Percentiles rank a stretch among this genome's conserved stretches.
Conservation (phyloP, 768 basidiomycete species). For the Xerocomus brunneocitrinus region DNA sequence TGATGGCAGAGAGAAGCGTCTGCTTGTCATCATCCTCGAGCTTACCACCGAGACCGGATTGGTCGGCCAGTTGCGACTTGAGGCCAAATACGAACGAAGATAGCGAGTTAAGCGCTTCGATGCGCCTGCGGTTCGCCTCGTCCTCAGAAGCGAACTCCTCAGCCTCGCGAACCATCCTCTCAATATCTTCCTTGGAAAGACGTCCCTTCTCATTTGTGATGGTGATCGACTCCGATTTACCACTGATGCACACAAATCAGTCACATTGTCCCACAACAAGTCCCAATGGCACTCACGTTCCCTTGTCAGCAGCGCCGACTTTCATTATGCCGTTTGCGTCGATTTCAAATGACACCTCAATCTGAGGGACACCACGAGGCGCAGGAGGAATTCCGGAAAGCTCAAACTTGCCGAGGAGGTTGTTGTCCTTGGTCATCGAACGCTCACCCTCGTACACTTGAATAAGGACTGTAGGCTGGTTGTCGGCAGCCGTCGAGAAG, state of each 20-base stretch:
- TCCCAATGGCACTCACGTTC: constrained; percentile 54
- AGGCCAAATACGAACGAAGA: constrained; percentile 83
- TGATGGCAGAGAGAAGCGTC: constrained; percentile 72
- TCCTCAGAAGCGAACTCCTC: constrained; percentile 87
- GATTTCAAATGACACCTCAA: constrained; percentile 95
- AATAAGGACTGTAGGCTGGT: constrained; percentile 93
- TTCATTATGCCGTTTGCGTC: constrained; percentile 96
- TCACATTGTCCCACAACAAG: neutral
- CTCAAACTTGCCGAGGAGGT: constrained; percentile 96
- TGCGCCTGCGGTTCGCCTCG: constrained; percentile 73
- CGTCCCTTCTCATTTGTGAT: constrained; percentile 97
- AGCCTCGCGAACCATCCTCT: constrained; percentile 92
- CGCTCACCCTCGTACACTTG: constrained; percentile 99
- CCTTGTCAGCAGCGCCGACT: constrained; percentile 90
- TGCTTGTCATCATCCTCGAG: constrained; percentile 77
- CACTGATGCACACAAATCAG: constrained; percentile 35
- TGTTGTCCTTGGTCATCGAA: constrained; percentile 96
- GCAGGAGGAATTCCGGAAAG: constrained; percentile 89
- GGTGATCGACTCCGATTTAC: constrained; percentile 84
- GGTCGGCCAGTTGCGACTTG: constrained; percentile 82
- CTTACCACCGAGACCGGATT: constrained; percentile 90
- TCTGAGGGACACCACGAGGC: constrained; percentile 94
- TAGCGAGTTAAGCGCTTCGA: constrained; percentile 79
- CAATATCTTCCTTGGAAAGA: constrained; percentile 84
- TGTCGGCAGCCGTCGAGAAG: constrained; percentile 83